Base-by-base conservation (phyloP, 148 eudicot species). In the Heliamphora exappendiculata region DNA sequence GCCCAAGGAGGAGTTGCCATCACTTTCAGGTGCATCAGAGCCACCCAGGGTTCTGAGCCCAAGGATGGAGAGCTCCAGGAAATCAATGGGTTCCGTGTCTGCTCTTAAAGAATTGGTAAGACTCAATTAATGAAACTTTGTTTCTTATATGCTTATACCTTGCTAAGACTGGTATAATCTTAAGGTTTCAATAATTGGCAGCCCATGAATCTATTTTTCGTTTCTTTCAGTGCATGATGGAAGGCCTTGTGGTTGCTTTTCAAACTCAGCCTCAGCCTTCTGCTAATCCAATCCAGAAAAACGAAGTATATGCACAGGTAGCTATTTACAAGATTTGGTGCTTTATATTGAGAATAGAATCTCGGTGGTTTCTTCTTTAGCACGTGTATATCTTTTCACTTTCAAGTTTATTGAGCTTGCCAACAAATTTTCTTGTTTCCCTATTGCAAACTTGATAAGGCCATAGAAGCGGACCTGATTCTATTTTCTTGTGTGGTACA, bases 231-330 rank as follows among this genome's bases (percentile, higher is more conserved):
- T 94, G 98, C 78, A 76, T 77, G 87, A 80, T 69, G 82, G 96
- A 94, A 84, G 96, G 97, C 78, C 86, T 92, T 78, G 81, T 64
- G 75, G 58, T 94, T 26, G 84, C 88, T 74, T 91, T 94, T 85
- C 88, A 86, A 84, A 73, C 76, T 78, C 87, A 82, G 75, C 90
- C 91, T 79, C 88, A 87, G 19, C 57, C 88, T 84, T 85, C 96
- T 73, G 85, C 85, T 67, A 82, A 78, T 82, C 76, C 81, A 33
- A 72, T 50, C 55, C 88, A 83, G 79, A 85, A 81, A 78, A 89
- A 86, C 78, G 97, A 92, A 87, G 77, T 90, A 78, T 81, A 84
- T 82, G 95, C 86, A n/a, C 89, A 92, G 97, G 97, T 91, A 67
- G 78, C 47, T 1, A 41, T 47, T 24, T 51, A 51, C 12, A 20